Evolutionary conservation across 257 asterid genomes (phyloP).

Genomic region (Solanum sparsipilum): DNA sequence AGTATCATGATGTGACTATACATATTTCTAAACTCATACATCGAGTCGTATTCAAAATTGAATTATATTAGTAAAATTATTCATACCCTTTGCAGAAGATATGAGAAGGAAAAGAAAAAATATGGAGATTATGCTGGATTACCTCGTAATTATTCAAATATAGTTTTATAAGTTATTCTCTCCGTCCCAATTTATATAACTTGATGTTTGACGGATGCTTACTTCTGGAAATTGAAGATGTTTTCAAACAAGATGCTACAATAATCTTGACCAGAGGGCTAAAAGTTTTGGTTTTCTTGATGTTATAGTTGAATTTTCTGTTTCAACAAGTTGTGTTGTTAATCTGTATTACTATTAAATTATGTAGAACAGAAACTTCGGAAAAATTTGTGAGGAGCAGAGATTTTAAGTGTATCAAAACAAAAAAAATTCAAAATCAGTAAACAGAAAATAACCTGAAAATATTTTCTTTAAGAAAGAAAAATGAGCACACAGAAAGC

Average conservation of each 20-base stretch:
- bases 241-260: neutral
- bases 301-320: neutral
- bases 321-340: neutral
- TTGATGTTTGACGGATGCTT: neutral
- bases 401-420: too few species aligned
- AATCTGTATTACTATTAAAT: neutral
- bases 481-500: too few species aligned
- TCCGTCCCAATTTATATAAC: neutral
- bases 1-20: neutral
- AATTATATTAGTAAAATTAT: too few species aligned
- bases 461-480: neutral
- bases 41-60: too few species aligned
- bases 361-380: too few species aligned
- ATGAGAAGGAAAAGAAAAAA: neutral
- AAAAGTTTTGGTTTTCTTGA: neutral
- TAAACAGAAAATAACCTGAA: neutral
- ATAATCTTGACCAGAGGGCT: neutral
- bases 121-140: neutral
- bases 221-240: neutral
- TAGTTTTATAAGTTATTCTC: too few species aligned
- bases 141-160: too few species aligned
- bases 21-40: too few species aligned
- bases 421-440: neutral
- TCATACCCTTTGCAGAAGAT: too few species aligned
- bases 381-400: neutral